Conservation (phyloP, 805 yeast genomes). For the Jamesozyma gamospora region DNA sequence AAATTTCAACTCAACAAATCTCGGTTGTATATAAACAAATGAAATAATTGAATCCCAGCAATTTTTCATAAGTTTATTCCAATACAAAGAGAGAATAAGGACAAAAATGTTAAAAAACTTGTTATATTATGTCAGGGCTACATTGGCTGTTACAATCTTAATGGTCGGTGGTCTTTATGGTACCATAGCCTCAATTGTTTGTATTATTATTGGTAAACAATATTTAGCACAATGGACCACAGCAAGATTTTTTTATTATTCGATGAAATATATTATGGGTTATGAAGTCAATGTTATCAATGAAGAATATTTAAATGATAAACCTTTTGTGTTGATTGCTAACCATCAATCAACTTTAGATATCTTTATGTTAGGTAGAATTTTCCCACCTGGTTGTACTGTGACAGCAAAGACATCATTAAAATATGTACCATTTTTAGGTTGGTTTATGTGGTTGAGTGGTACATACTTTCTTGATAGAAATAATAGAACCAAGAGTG, state of each 20-base stretch:
- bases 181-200: conserved; percentile 58
- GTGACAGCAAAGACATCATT: conserved; percentile 87
- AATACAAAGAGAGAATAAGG: too few species aligned
- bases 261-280: conserved; percentile 55
- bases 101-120: conserved; percentile 11
- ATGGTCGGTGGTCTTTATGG: conserved; percentile 64
- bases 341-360: conserved; percentile 92
- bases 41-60: too few species aligned
- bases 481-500: conserved; percentile 62
- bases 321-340: conserved; percentile 73
- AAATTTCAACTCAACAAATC: too few species aligned
- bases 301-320: conserved; percentile 44
- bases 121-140: conserved; percentile 48
- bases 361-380: conserved; percentile 65
- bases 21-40: too few species aligned
- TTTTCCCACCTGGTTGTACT: conserved; percentile 81
- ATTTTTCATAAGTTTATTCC: too few species aligned
- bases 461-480: conserved; percentile 91
- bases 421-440: conserved; percentile 78
- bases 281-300: conserved; percentile 60
- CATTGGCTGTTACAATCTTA: conserved; percentile 44
- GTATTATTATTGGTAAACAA: conserved; percentile 61
- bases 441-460: conserved; percentile 91
- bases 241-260: conserved; percentile 67
- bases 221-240: conserved; percentile 82